These are phyloP conservation scores for Trichoderma asperelloides DNA, from an alignment of 495 filamentous ascomycete species.

Conservation along the genomic window DNA sequence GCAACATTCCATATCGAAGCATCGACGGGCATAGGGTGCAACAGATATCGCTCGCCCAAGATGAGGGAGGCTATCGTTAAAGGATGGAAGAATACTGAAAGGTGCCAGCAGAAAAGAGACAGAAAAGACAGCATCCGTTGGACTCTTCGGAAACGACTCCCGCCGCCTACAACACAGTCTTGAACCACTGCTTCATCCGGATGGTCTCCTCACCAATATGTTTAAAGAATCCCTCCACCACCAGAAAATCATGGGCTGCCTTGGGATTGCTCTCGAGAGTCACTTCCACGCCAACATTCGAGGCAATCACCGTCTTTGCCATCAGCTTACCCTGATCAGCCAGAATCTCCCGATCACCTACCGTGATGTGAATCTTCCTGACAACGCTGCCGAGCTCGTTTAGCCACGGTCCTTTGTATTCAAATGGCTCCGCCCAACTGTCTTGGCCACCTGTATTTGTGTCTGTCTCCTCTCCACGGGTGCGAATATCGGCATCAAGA, in stretches of 20 bases:
- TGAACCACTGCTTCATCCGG: constrained; percentile 2
- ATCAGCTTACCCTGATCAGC: neutral
- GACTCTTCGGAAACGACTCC: too few relatives aligned
- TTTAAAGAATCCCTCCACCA: neutral
- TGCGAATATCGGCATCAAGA: neutral
- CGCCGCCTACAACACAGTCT: neutral
- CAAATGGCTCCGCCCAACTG: neutral
- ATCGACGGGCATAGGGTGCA: too few relatives aligned
- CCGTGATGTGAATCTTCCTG: neutral
- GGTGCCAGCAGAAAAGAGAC: too few relatives aligned
- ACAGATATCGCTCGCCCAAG: too few relatives aligned
- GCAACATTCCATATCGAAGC: too few relatives aligned
- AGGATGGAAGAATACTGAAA: too few relatives aligned
- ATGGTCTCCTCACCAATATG: neutral
- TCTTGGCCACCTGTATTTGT: neutral
- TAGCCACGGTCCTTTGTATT: neutral
- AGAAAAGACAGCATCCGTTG: too few relatives aligned
- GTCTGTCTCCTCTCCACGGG: neutral
- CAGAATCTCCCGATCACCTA: neutral
- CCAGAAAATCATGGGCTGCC: neutral
- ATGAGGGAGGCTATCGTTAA: too few relatives aligned
- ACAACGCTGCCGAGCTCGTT: neutral
- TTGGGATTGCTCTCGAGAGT: neutral
- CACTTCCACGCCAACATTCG: neutral
- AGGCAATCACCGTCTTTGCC: neutral